Conservation (phyloP, 495 filamentous ascomycete genomes). For the Hypoxylon subgilvum region DNA sequence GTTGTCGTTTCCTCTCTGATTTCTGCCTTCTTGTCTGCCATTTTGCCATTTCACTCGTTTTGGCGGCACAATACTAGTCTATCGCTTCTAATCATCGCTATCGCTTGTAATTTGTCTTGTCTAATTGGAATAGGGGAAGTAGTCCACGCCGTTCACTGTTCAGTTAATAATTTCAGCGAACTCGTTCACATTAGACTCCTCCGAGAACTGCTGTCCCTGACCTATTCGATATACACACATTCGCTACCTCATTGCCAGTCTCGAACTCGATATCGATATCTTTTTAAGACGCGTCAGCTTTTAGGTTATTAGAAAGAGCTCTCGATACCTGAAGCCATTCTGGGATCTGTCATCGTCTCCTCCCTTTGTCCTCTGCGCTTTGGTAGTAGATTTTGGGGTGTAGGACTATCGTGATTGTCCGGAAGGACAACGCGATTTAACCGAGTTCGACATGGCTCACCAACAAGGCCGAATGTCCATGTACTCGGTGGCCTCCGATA, state of each 20-base stretch:
- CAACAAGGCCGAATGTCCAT: slow-evolving; percentile 76
- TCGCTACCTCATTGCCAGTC: slow-evolving; percentile 25
- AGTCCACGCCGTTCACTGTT: slow-evolving; percentile 20
- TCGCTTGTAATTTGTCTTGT: slow-evolving; percentile 35
- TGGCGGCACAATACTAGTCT: slow-evolving; percentile 53
- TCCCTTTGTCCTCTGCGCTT: background rate
- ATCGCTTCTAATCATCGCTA: slow-evolving; percentile 46
- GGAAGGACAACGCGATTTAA: slow-evolving; percentile 42
- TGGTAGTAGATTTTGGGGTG: background rate
- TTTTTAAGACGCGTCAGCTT: background rate
- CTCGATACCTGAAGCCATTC: slow-evolving; percentile 10
- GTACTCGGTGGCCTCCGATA: slow-evolving; percentile 78
- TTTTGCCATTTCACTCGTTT: slow-evolving; percentile 58
- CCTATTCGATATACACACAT: slow-evolving; percentile 22
- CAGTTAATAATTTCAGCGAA: slow-evolving; percentile 24
- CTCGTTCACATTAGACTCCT: background rate
- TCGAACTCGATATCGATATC: slow-evolving; percentile 11
- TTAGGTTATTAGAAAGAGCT: too few species aligned
- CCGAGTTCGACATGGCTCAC: slow-evolving; percentile 66
- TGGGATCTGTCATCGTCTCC: background rate
- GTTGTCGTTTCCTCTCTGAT: slow-evolving; percentile 42
- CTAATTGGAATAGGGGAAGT: slow-evolving; percentile 16
- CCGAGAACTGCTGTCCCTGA: slow-evolving; percentile 4
- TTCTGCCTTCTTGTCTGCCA: slow-evolving; percentile 36
- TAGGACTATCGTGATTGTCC: slow-evolving; percentile 44